Conservation (phyloP, 352 stramenopile species). For the Globisporangium carolinianum region DNA sequence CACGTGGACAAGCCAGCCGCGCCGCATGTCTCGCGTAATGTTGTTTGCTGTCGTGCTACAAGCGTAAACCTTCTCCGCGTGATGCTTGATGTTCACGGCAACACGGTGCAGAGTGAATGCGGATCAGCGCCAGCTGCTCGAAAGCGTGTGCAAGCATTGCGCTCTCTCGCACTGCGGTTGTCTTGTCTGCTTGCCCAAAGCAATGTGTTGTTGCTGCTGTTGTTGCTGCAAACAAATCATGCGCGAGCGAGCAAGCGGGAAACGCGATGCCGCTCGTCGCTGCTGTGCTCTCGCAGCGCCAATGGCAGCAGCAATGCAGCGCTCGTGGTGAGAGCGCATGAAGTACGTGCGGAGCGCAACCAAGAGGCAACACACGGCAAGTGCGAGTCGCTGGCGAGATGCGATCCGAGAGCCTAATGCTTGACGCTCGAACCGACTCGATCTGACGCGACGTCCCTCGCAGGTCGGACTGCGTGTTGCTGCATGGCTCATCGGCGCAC, state of each 20-base stretch:
- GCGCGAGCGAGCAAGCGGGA: not conserved
- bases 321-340: too few species aligned
- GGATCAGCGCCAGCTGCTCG: too few species aligned
- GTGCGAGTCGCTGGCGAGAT: not conserved
- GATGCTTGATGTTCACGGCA: not conserved
- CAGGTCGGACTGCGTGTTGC: not conserved
- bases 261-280: not conserved
- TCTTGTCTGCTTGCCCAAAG: not conserved
- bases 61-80: not conserved
- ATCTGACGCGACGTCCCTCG: not conserved
- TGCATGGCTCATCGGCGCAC: not conserved
- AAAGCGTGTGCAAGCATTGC: too few species aligned
- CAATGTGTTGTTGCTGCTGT: too few species aligned
- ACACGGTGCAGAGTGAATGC: not conserved
- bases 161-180: too few species aligned
- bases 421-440: not conserved
- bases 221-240: not conserved
- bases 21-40: not conserved
- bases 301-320: too few species aligned
- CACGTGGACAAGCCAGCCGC: not conserved
- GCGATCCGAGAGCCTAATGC: not conserved
- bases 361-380: not conserved
- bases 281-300: not conserved
- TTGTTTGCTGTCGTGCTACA: not conserved
- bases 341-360: too few species aligned